These are phyloP conservation scores for Xylaria multiplex DNA, from an alignment of 2,329 filamentous ascomycete species.

Conservation along the genomic window DNA sequence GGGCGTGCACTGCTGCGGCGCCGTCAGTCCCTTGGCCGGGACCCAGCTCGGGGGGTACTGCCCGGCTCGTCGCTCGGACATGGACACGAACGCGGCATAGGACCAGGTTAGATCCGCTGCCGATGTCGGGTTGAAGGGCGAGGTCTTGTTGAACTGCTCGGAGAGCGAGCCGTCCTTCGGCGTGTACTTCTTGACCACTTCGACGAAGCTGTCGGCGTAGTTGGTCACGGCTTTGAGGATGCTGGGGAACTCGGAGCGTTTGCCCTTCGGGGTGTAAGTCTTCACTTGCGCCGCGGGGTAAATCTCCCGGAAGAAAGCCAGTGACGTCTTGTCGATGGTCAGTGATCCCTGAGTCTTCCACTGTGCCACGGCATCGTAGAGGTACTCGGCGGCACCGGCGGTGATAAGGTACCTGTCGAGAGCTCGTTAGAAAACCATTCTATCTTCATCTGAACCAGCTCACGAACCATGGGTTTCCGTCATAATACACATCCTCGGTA, in stretches of 20 bases:
- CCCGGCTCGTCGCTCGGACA: conserved; percentile 53
- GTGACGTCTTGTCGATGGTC: conserved; percentile 60
- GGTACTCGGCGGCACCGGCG: conserved; percentile 65
- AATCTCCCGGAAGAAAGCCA: conserved; percentile 66
- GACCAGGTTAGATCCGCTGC: conserved; percentile 74
- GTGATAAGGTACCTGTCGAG: conserved; percentile 58
- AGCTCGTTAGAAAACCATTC: conserved; percentile 14
- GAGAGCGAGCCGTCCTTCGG: conserved; percentile 58
- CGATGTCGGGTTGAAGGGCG: conserved; percentile 53
- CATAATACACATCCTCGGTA: conserved; percentile 63
- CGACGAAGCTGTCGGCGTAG: conserved; percentile 66
- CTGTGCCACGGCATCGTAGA: conserved; percentile 66
- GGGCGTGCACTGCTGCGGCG: conserved; percentile 45
- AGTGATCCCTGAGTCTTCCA: conserved; percentile 60
- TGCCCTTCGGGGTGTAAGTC: conserved; percentile 56
- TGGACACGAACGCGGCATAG: conserved; percentile 69
- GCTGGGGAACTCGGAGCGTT: conserved; percentile 49
- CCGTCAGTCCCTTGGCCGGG: conserved; percentile 33
- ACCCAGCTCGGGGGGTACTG: conserved; percentile 49
- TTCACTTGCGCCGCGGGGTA: conserved; percentile 58
- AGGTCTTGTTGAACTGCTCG: conserved; percentile 60
- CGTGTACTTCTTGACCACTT: conserved; percentile 58
- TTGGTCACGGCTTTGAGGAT: conserved; percentile 59
- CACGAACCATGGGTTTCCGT: conserved; percentile 64
- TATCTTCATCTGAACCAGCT: neutral